Evolutionary conservation across 805 yeast species (phyloP), one percentile per base, ranked within the genome.

Genomic region (Candida germanica): DNA sequence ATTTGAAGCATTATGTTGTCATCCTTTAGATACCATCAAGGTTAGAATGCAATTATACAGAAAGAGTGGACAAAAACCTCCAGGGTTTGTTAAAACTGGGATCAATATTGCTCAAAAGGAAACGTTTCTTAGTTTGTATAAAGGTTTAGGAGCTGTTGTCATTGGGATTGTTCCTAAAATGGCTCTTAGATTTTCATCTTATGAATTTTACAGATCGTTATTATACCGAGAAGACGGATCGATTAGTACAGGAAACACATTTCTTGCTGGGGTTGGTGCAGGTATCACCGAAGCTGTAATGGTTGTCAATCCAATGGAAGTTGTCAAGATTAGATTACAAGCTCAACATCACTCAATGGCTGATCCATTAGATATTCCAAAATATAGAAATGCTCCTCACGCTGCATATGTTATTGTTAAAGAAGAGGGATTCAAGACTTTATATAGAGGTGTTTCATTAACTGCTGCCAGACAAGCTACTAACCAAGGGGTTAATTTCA

Each of bases 401-500:
- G 93, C 95, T 30, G 80, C 85, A 18, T 80, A 80, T 56, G 71
- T 87, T 23, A 84, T 93, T 52, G 77, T 83, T 44, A 83, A 76
- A 51, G 97, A 91, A 63, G 98, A 91, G 69, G 98, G 98, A 32
- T 71, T 86, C 51, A 73, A 75, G 33, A 86, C 96, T 7, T 66
- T 91, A 42, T 91, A 91, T 71, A 77, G 96, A 59, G 98, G 98
- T 58, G 98, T 91, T 18, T 77, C 89, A 2, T 78, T 91, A 55
- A 91, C 98, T 22, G 96, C 97, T 25, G 95, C 96, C 20, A 80
- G 98, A 71, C 98, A 91, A 64, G 97, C 98, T 19, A 83, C 96
- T 40, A 91, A 91, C 71, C 98, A 91, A 68, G 98, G 97, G 71
- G 97, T 94, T 32, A 91, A 93, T 67, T 91, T 91, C 66, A 91